Percentiles rank a stretch among this genome's conserved stretches.
phyloP scores from a whole-genome alignment of 2,329 filamentous ascomycete species.

The Neospermospora avenae region DNA sequence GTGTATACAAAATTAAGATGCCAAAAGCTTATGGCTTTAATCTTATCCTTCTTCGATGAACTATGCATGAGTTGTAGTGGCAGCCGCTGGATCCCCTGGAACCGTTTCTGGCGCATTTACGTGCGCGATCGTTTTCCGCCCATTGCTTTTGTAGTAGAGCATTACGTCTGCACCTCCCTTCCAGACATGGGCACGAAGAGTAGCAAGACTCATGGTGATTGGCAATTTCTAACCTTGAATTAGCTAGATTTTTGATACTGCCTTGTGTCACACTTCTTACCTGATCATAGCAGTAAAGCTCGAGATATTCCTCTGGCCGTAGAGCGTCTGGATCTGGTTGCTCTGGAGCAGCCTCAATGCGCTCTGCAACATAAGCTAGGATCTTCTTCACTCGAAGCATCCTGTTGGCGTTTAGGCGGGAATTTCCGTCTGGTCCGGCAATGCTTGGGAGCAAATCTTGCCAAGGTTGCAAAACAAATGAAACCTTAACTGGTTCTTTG shows the following conservation, averaged over 20 bases:
- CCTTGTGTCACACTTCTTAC: slow-evolving; percentile 46
- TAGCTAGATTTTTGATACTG: slow-evolving; percentile 10
- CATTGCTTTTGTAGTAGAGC: slow-evolving; percentile 87
- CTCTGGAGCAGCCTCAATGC: slow-evolving; percentile 71
- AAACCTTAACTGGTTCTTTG: slow-evolving; percentile 96
- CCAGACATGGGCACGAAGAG: slow-evolving; percentile 89
- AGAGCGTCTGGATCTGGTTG: slow-evolving; percentile 57
- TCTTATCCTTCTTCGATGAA: not conserved
- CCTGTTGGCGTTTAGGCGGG: slow-evolving; percentile 89
- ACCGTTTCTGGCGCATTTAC: slow-evolving; percentile 15
- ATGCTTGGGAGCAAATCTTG: slow-evolving; percentile 72
- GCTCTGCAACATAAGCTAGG: slow-evolving; percentile 83
- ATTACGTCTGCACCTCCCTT: slow-evolving; percentile 91
- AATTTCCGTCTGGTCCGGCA: slow-evolving; percentile 72
- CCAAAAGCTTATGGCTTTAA: not conserved
- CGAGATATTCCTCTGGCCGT: slow-evolving; percentile 87
- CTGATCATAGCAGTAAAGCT: slow-evolving; percentile 91
- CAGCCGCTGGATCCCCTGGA: slow-evolving; percentile 6
- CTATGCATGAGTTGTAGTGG: slow-evolving; percentile 10
- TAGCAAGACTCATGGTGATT: slow-evolving; percentile 88
- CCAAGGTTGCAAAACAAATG: slow-evolving; percentile 83
- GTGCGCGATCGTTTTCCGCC: slow-evolving; percentile 44
- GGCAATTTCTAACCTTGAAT: slow-evolving; percentile 48
- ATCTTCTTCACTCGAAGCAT: slow-evolving; percentile 98
- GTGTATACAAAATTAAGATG: slow-evolving; percentile 6